Base-by-base conservation (phyloP, 2,329 filamentous ascomycete genomes). In the Harringtonia lauricola region DNA sequence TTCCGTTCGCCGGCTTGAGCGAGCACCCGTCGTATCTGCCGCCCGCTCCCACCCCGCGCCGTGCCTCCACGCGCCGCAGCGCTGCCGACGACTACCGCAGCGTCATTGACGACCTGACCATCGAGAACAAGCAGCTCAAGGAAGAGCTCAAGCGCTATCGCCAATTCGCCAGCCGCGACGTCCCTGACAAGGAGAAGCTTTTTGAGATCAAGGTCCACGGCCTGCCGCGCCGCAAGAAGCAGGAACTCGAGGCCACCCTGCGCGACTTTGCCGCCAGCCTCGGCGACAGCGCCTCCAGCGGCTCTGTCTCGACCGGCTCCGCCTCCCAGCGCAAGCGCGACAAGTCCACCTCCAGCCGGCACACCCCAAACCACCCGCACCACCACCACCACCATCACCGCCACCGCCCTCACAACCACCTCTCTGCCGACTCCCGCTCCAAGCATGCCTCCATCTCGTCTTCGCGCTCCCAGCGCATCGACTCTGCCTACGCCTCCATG, bases 101-200 rank as follows among this genome's bases (percentile, higher is more conserved):
- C 51, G 85, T 94, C 15, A 94, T 94, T 39, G 86, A 94, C 54
- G 87, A 94, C 57, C 62, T 94, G 46, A 94, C 86, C 0, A 68
- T 94, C 22, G 83, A 88, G 56, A 94, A 92, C 57, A 85, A 86
- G 58, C 81, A 78, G 41, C 60, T 94, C 48, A 88, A 81, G 62
- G 79, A 82, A 51, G 78, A 80, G 54, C 55, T 94, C 43, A 82
- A 76, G 54, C 80, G 76, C 42, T 85, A 85, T 49, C 82, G 84
- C 58, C 79, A 77, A 49, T 64, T 75, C 22, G 77, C 81, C 2
- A 43, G 36, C 29, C 76, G 79, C 17, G 71, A 80, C 35, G 74
- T 81, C 49, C 62, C 89, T 40, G 74, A 80, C 29, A 77, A 81
- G 38, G 85, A 94, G 26, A 87, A 85, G 56, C 62, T 94, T 0